Percentiles rank a stretch among this genome's conserved stretches.
Evolutionary conservation across 2,329 filamentous ascomycete species (phyloP).

Genomic region (Fusarium euwallaceae): DNA sequence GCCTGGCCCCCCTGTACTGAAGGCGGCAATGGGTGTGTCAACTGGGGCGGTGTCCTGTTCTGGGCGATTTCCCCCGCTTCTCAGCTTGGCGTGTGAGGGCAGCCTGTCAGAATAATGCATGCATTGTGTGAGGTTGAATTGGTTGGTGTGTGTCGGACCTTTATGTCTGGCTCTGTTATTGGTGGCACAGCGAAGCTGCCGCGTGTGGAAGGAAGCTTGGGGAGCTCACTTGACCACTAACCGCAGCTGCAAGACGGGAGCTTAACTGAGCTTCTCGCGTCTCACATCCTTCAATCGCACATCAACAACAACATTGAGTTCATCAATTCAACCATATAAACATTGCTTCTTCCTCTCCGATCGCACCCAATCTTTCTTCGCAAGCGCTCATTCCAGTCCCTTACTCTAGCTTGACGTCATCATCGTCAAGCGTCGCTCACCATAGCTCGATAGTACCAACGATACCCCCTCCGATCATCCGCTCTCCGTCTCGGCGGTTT

Average conservation of each 20-base stretch:
- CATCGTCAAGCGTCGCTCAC: slow-evolving; percentile 37
- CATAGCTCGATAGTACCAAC: slow-evolving; percentile 35
- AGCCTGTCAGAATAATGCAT: slow-evolving; percentile 9
- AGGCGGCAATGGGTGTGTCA: slow-evolving; percentile 27
- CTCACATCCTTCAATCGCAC: slow-evolving; percentile 20
- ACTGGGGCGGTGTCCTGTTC: slow-evolving; percentile 6
- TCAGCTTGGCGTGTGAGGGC: slow-evolving; percentile 25
- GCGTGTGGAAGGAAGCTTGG: slow-evolving; percentile 17
- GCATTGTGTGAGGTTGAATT: too few species aligned
- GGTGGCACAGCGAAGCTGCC: background rate
- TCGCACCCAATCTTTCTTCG: background rate
- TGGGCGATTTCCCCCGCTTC: slow-evolving; percentile 32
- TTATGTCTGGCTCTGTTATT: slow-evolving; percentile 14
- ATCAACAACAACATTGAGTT: slow-evolving; percentile 13
- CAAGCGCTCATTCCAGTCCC: background rate
- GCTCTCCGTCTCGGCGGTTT: slow-evolving; percentile 41
- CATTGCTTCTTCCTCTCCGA: background rate
- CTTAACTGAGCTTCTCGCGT: slow-evolving; percentile 36
- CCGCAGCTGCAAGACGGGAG: slow-evolving; percentile 5
- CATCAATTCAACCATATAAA: slow-evolving; percentile 13
- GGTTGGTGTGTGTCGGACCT: background rate
- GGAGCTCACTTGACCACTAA: slow-evolving; percentile 37
- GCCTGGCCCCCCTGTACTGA: slow-evolving; percentile 20
- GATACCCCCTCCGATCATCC: slow-evolving; percentile 42
- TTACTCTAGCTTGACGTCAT: slow-evolving; percentile 21